Evolutionary conservation across 2,329 filamentous ascomycete genomes (phyloP), one percentile per base, ranked within the genome.

Genomic region (Leptosphaerulina australis): DNA sequence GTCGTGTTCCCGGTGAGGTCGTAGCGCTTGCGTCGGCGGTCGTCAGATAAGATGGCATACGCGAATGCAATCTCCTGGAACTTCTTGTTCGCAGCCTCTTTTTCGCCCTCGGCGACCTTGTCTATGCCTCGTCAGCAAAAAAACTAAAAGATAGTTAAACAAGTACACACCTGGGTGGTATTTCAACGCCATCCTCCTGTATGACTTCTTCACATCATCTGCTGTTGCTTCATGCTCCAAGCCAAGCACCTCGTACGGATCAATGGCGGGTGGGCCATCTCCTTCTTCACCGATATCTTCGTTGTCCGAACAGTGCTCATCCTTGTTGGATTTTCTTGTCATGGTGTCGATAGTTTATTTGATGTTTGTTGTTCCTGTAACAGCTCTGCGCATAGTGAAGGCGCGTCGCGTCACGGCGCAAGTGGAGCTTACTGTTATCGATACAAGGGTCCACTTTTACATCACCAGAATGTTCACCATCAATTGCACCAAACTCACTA

Each of bases 21-120:
- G 77, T 96, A 99, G 51, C 90, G 88, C 62, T 86, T 85, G 60
- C 94, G 88, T 44, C 94, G 85, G 15, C 81, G 80, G 17, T 88
- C 81, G 62, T 97, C 90, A 24, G 90, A 96, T 26, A 99, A 88
- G 39, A 99, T 84, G 25, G 91, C 93, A 69, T 97, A 96, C 43
- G 94, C 93, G 66, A 97, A 93, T 18, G 93, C 93, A 62, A 99
- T 86, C 62, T 88, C 81, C 74, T 99, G 94, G 72, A 99, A 99
- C 44, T 83, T 87, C 53, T 81, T 79, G 63, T 96, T 87, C 2
- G 94, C 93, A 31, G 81, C 77, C 20, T 86, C 81, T 67, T 90
- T 91, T 43, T 87, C 77, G 17, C 85, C 80, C 1, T 83, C 79
- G 12, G 83, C 60, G 3, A 86, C 90, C 77, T 96, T 96, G 81